Evolutionary conservation across 2,329 filamentous ascomycete species (phyloP).

Genomic region (Fusarium sp.): DNA sequence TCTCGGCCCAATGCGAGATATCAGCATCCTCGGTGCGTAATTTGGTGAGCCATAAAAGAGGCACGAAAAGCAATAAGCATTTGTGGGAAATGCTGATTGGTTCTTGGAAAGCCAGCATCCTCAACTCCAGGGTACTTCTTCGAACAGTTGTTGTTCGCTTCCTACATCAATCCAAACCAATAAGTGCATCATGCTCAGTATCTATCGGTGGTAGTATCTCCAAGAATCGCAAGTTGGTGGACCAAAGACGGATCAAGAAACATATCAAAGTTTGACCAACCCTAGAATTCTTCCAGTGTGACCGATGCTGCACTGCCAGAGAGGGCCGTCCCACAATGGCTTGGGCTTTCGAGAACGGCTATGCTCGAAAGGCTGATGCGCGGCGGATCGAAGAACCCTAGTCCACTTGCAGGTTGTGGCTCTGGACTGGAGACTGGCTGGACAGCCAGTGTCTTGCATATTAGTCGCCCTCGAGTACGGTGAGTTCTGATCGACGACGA

Average conservation of each 20-base stretch:
- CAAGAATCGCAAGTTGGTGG: conserved; percentile 12
- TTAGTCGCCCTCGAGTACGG: conserved; percentile 43
- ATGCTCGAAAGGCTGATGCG: conserved; percentile 38
- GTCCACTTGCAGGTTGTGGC: conserved; percentile 33
- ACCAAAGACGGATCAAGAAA: conserved; percentile 17
- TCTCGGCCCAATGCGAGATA: conserved; percentile 17
- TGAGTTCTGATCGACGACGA: conserved; percentile 46
- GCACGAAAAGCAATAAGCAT: conserved; percentile 1
- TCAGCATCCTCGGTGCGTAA: conserved; percentile 2
- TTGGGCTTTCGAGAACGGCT: conserved; percentile 41
- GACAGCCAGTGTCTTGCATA: conserved; percentile 37
- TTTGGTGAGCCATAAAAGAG: conserved; percentile 5
- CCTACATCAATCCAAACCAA: not conserved
- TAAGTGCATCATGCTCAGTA: not conserved
- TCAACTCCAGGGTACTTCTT: not conserved
- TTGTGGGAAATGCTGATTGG: not conserved
- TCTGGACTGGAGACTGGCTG: conserved; percentile 31
- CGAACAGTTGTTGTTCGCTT: not conserved
- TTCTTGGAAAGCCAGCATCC: not conserved
- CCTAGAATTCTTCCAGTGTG: conserved; percentile 21
- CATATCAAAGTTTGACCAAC: conserved; percentile 15
- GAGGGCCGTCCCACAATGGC: conserved; percentile 30
- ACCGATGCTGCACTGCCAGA: conserved; percentile 23
- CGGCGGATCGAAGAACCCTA: conserved; percentile 30
- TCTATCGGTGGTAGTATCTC: not conserved